Percentiles rank a stretch among this genome's conserved stretches.
phyloP scores from a whole-genome alignment of 257 asterid genomes.

The Cruciata laevipes region DNA sequence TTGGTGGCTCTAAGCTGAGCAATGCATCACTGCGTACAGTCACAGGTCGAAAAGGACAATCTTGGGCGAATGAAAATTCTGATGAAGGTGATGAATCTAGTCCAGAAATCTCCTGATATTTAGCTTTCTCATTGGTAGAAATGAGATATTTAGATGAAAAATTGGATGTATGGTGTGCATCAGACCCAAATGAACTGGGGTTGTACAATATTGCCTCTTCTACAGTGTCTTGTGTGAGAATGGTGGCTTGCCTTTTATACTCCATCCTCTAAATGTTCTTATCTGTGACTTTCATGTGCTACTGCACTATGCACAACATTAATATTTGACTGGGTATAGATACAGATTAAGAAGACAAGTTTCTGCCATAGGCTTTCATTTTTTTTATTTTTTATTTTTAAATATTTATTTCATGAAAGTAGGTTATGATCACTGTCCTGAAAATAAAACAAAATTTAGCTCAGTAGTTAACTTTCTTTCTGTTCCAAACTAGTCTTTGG shows the following conservation, averaged over 20 bases:
- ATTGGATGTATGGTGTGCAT: neutral
- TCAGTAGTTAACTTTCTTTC: neutral
- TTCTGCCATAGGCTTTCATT: neutral
- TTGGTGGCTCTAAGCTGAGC: conserved; percentile 52
- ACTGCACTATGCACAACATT: neutral
- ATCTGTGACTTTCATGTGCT: no score
- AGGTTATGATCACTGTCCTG: neutral
- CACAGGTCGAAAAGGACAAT: conserved; percentile 65
- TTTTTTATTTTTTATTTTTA: no score
- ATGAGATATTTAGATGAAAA: neutral
- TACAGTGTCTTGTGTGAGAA: neutral
- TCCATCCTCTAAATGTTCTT: neutral
- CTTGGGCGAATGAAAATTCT: conserved; percentile 49
- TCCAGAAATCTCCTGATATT: conserved; percentile 10
- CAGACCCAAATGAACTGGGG: conserved; percentile 3
- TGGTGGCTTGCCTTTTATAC: neutral
- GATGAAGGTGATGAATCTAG: conserved; percentile 68
- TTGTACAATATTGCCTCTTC: neutral
- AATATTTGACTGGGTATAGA: neutral
- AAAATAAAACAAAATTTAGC: neutral
- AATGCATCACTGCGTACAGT: conserved; percentile 53
- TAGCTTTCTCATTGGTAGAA: neutral
- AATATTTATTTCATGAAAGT: neutral
- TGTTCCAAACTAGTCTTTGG: neutral
- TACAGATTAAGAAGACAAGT: neutral